These are phyloP conservation scores for Calonectria fujianensis DNA, from an alignment of 2,329 filamentous ascomycete genomes.

Conservation along the genomic window DNA sequence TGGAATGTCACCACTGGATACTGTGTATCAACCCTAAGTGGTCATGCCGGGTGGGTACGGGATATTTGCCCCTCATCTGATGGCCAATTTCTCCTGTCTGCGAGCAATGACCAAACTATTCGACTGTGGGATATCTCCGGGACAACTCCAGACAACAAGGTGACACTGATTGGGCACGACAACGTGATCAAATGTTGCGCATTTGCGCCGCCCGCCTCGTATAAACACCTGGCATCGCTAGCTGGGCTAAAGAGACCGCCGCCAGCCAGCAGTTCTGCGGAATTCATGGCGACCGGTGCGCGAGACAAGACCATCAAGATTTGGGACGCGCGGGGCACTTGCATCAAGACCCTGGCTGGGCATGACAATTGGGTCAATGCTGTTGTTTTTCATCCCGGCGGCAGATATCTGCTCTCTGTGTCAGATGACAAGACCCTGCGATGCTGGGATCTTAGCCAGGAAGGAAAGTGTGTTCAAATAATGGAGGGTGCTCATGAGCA, in stretches of 20 bases:
- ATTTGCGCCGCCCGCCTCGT: conserved; percentile 86
- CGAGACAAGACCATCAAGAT: conserved; percentile 93
- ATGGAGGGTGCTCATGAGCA: conserved; percentile 85
- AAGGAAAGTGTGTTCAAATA: conserved; percentile 91
- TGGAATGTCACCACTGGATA: conserved; percentile 97
- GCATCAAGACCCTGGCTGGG: conserved; percentile 88
- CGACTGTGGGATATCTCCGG: conserved; percentile 89
- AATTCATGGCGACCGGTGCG: conserved; percentile 92
- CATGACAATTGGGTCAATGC: conserved; percentile 97
- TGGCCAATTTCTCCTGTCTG: conserved; percentile 87
- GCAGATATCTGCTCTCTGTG: conserved; percentile 90
- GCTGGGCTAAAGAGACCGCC: conserved; percentile 91
- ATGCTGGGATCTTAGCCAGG: conserved; percentile 94
- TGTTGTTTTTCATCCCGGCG: conserved; percentile 91
- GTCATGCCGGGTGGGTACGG: conserved; percentile 93
- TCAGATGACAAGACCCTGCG: conserved; percentile 93
- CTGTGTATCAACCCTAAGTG: conserved; percentile 90
- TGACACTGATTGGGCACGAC: conserved; percentile 89
- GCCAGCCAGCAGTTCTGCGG: conserved; percentile 82
- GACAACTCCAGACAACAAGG: conserved; percentile 80
- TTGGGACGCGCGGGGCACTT: conserved; percentile 89
- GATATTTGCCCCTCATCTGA: conserved; percentile 89
- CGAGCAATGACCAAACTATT: conserved; percentile 87
- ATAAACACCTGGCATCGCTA: conserved; percentile 83
- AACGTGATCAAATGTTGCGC: conserved; percentile 91